Evolutionary conservation across 2,329 filamentous ascomycete species (phyloP).

Genomic region (Phialocephala subalpina): DNA sequence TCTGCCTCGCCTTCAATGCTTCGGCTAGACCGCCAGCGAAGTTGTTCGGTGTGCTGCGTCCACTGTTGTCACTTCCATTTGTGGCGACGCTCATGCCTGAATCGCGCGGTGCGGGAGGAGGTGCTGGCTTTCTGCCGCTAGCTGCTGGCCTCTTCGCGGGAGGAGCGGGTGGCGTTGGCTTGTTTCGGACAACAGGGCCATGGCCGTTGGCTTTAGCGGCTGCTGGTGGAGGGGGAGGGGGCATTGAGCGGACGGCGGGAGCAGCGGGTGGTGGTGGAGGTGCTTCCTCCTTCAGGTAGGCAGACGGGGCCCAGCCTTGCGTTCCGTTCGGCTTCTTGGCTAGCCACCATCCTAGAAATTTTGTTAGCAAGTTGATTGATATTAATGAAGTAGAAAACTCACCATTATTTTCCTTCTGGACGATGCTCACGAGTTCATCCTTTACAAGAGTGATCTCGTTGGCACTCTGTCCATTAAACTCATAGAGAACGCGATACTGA

Average conservation of each 20-base stretch:
- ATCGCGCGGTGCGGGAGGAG: conserved; percentile 74
- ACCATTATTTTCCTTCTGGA: conserved; percentile 97
- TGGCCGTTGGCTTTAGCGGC: conserved; percentile 45
- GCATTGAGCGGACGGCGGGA: conserved; percentile 47
- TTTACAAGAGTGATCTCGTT: conserved; percentile 85
- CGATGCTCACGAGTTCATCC: conserved; percentile 84
- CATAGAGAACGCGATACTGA: conserved; percentile 89
- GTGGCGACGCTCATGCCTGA: conserved; percentile 69
- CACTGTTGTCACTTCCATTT: conserved; percentile 56
- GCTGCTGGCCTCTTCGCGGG: conserved; percentile 82
- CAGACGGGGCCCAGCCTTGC: conserved; percentile 93
- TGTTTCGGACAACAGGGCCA: conserved; percentile 46
- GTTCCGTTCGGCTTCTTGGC: conserved; percentile 77
- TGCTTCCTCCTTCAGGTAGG: conserved; percentile 88
- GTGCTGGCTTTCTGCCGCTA: conserved; percentile 72
- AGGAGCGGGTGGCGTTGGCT: conserved; percentile 45
- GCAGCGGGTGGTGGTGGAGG: conserved; percentile 66
- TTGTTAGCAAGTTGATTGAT: conserved; percentile 45
- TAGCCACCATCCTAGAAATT: conserved; percentile 86
- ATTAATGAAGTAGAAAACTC: conserved; percentile 47
- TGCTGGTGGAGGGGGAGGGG: conserved; percentile 70
- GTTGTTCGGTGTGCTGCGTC: conserved; percentile 77
- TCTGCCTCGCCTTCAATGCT: conserved; percentile 78
- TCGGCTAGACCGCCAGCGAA: conserved; percentile 79
- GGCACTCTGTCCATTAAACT: conserved; percentile 83